A percentile compares a stretch with the other conserved stretches of the same genome.
Conservation (phyloP, 352 stramenopile genomes). For the Globisporangium cederbergense region DNA sequence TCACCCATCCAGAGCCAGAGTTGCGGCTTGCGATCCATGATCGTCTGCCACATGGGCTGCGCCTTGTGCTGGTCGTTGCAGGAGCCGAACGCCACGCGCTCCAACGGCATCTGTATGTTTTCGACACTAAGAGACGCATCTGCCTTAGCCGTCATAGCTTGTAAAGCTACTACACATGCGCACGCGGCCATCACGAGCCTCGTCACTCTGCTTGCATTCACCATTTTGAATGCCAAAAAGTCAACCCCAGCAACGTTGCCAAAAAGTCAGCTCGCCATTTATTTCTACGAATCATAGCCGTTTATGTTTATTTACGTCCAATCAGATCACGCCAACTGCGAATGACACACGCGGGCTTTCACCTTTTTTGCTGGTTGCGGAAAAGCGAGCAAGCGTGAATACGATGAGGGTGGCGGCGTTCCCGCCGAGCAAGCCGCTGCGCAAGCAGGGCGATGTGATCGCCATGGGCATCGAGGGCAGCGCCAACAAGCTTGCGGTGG, state of each 20-base stretch:
- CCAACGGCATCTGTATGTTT: constrained; percentile 34
- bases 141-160: background rate
- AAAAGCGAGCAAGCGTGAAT: constrained; percentile 3
- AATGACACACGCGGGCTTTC: constrained; percentile 10
- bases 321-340: constrained; percentile 23
- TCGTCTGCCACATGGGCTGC: constrained; percentile 67
- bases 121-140: background rate
- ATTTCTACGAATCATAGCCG: background rate
- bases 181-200: background rate
- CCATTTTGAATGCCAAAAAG: background rate
- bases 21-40: constrained; percentile 50
- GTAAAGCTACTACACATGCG: background rate
- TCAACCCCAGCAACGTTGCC: background rate
- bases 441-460: constrained; percentile 77
- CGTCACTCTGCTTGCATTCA: background rate
- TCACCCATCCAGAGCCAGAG: constrained; percentile 86
- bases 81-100: constrained; percentile 70
- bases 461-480: constrained; percentile 98
- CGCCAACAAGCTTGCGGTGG: constrained; percentile 97
- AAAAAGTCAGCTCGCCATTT: background rate
- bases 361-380: constrained; percentile 11
- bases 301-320: constrained; percentile 21
- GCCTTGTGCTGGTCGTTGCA: constrained; percentile 83
- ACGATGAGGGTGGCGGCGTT: constrained; percentile 15
- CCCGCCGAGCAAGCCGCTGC: constrained; percentile 31